These are phyloP conservation scores for Letharia lupina DNA, from an alignment of 495 filamentous ascomycete species.

Conservation along the genomic window DNA sequence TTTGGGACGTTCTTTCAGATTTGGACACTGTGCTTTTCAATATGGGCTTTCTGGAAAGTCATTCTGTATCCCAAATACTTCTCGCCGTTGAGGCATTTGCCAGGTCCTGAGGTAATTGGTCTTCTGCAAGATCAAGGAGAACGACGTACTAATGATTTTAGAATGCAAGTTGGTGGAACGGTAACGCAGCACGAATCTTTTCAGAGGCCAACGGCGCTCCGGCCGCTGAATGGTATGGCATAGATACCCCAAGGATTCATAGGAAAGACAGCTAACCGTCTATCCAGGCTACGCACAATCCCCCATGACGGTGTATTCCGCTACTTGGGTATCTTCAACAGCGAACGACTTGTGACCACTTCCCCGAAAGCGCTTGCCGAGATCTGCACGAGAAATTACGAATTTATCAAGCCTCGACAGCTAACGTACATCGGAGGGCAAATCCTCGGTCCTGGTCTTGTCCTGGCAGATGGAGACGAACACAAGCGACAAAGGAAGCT, in stretches of 20 bases:
- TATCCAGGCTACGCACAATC: not conserved
- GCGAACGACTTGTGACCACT: not conserved
- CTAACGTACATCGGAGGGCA: not conserved
- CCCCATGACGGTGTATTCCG: not conserved
- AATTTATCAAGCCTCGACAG: not conserved
- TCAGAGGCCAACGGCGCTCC: not conserved
- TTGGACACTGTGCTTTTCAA: not conserved
- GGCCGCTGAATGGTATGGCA: not conserved
- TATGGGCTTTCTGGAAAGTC: not conserved
- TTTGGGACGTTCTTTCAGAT: not conserved
- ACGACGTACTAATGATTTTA: not conserved
- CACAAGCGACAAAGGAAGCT: conserved; percentile 48
- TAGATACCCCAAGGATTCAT: not conserved
- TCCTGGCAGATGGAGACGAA: not conserved
- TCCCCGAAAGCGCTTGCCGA: conserved; percentile 1
- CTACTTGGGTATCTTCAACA: not conserved
- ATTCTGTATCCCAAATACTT: not conserved
- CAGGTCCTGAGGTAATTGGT: not conserved
- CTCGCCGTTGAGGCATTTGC: not conserved
- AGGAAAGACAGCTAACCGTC: not conserved
- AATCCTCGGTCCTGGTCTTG: not conserved
- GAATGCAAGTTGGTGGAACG: not conserved
- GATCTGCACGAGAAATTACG: not conserved
- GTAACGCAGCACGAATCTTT: not conserved
- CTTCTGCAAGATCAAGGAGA: not conserved